A percentile compares a stretch with the other conserved stretches of the same genome.
phyloP scores from a whole-genome alignment of 2,329 filamentous ascomycete species.

The Nemania sp. region DNA sequence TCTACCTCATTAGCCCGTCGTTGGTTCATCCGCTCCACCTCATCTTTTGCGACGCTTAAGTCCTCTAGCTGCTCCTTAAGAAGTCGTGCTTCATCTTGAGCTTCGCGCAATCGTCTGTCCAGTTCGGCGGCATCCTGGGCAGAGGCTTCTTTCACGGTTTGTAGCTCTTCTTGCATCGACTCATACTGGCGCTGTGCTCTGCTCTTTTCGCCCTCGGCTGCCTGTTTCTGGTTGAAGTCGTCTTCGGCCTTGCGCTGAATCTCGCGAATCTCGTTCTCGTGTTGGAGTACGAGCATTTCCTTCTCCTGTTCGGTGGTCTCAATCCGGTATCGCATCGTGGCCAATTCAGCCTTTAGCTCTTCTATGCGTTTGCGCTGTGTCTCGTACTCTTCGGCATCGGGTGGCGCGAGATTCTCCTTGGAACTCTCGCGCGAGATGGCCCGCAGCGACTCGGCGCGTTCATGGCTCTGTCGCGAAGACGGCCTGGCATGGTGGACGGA shows the following conservation, averaged over 20 bases:
- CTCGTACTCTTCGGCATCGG: constrained; percentile 70
- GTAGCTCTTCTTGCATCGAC: constrained; percentile 63
- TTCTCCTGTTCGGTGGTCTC: constrained; percentile 89
- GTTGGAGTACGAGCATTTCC: constrained; percentile 80
- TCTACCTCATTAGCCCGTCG: constrained; percentile 67
- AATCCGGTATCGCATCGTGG: constrained; percentile 87
- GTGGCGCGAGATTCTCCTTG: constrained; percentile 70
- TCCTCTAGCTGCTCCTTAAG: constrained; percentile 88
- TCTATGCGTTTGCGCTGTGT: constrained; percentile 71
- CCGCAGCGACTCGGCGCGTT: constrained; percentile 55
- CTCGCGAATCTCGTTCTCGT: constrained; percentile 86
- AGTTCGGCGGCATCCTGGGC: constrained; percentile 72
- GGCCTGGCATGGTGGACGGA: constrained; percentile 51
- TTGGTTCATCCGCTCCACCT: constrained; percentile 73
- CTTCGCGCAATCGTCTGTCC: constrained; percentile 76
- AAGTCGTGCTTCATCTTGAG: constrained; percentile 77
- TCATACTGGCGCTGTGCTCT: constrained; percentile 65
- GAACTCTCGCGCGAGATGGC: constrained; percentile 68
- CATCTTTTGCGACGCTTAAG: constrained; percentile 70
- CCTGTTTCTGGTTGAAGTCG: constrained; percentile 77
- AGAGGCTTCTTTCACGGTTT: constrained; percentile 62
- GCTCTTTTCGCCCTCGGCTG: constrained; percentile 67
- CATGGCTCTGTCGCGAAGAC: constrained; percentile 57
- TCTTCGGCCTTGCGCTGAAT: constrained; percentile 84
- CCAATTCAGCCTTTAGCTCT: constrained; percentile 88